Percentiles rank a stretch among this genome's conserved stretches.
These are phyloP conservation scores for Schizochytrium sp. DNA, from an alignment of 108 stramenopile species.

Conservation along the genomic window DNA sequence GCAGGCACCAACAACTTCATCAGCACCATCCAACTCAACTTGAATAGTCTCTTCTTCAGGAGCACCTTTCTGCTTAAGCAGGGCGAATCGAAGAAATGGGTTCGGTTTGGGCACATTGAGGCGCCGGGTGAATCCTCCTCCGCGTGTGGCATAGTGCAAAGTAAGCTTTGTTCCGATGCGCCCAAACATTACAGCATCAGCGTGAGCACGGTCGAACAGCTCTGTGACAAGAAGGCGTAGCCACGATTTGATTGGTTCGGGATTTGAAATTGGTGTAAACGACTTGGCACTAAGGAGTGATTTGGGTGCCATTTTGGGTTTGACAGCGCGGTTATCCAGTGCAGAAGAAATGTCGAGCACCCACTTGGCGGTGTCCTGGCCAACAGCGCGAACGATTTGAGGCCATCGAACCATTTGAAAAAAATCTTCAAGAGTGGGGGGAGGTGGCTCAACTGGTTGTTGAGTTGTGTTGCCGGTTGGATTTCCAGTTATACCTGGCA, in stretches of 20 bases:
- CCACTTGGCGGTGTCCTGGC: background rate
- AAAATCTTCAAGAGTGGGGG: background rate
- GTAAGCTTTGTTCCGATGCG: conserved; percentile 40
- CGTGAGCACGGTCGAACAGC: conserved; percentile 52
- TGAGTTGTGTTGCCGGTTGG: background rate
- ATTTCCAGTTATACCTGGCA: background rate
- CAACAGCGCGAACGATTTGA: background rate
- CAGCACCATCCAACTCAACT: background rate
- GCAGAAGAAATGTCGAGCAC: background rate
- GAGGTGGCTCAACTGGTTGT: background rate
- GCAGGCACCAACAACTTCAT: background rate
- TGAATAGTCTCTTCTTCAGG: background rate
- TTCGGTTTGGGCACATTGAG: conserved; percentile 17
- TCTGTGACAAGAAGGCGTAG: conserved; percentile 39
- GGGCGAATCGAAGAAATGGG: background rate
- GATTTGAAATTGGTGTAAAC: background rate
- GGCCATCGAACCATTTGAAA: background rate
- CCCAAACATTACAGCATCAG: conserved; percentile 55
- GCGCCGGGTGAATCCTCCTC: conserved; percentile 13
- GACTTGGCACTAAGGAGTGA: conserved; percentile 49
- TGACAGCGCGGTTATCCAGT: conserved; percentile 7
- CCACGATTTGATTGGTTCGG: background rate
- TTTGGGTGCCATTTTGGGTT: conserved; percentile 24
- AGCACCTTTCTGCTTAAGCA: conserved; percentile 31
- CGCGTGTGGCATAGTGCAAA: background rate